Evolutionary conservation across 2,329 filamentous ascomycete species (phyloP).

Genomic region (Corinectria fuckeliana): DNA sequence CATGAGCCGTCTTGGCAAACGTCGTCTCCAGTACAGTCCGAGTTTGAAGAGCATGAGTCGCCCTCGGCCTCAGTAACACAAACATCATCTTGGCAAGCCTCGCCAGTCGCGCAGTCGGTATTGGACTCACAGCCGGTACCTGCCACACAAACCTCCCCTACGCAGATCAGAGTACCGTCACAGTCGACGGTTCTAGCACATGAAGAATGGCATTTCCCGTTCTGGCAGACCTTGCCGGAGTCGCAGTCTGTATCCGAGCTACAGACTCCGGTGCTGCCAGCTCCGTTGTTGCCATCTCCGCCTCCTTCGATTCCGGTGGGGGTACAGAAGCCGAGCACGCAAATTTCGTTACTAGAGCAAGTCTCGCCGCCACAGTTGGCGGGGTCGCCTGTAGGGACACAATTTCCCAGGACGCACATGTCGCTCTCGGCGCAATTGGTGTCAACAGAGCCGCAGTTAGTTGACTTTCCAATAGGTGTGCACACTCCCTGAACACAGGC

Average conservation of each 20-base stretch:
- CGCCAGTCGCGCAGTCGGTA: background rate
- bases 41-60: background rate
- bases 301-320: background rate
- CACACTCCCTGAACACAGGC: constrained; percentile 23
- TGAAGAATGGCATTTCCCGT: background rate
- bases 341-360: constrained; percentile 19
- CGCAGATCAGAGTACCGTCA: background rate
- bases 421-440: constrained; percentile 17
- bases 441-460: constrained; percentile 13
- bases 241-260: background rate
- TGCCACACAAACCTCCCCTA: background rate
- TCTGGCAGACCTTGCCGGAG: background rate
- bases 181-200: background rate
- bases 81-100: background rate
- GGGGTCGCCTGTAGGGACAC: constrained; percentile 18
- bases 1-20: background rate
- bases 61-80: background rate
- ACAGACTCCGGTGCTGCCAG: background rate
- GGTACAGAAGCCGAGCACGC: constrained; percentile 24
- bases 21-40: background rate
- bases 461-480: background rate
- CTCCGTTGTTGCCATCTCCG: background rate
- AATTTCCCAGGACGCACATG: constrained; percentile 22
- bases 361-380: constrained; percentile 1
- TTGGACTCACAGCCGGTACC: background rate